Base-by-base conservation (phyloP, 1,284 basidiomycete genomes). In the Trametes versicolor region DNA sequence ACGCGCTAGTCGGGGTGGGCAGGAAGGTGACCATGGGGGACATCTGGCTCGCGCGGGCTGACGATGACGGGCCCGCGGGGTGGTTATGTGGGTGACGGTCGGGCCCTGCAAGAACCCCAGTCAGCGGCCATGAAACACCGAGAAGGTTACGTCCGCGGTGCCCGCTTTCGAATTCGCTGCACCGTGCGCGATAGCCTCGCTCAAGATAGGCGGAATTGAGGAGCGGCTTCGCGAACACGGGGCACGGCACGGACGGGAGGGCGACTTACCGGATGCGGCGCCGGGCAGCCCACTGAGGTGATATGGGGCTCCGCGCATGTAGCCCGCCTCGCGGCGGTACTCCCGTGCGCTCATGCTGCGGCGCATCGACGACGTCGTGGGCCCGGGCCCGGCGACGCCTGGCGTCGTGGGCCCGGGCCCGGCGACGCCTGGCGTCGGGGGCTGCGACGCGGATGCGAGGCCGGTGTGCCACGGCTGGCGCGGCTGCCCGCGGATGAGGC, bases 401-500 rank as follows among this genome's bases (percentile, higher is more conserved):
- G n/a, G n/a, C n/a, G 72, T 71, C 64, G 69, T 71, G 13, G 75
- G 72, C 2, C 75, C 73, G 19, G 74, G 72, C 54, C 72, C 73
- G 15, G 74, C 72, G 60, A 72, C 64, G 54, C 72, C 69, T 32
- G 74, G 66, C 13, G 70, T 63, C 17, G 66, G 52, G 34, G 68
- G 60, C 55, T 68, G 58, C 27, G 68, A 62, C 63, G 61, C 15
- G n/a, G 67, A 45, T 56, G 56, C 51, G 37, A 63, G 64, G 58
- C 67, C 58, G 53, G 32, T 56, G 62, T 66, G 70, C 66, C 66
- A 70, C 57, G 68, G 72, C 74, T 65, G 73, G 27, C 90, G 87
- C 21, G 91, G 91, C 74, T 92, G 91, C 41, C 92, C 92, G 48
- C 92, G 89, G 70, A 93, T 93, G 75, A 92, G 85, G 65, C 91